Base-by-base conservation (phyloP, 2,329 filamentous ascomycete genomes). In the Neonectria coccinea region DNA sequence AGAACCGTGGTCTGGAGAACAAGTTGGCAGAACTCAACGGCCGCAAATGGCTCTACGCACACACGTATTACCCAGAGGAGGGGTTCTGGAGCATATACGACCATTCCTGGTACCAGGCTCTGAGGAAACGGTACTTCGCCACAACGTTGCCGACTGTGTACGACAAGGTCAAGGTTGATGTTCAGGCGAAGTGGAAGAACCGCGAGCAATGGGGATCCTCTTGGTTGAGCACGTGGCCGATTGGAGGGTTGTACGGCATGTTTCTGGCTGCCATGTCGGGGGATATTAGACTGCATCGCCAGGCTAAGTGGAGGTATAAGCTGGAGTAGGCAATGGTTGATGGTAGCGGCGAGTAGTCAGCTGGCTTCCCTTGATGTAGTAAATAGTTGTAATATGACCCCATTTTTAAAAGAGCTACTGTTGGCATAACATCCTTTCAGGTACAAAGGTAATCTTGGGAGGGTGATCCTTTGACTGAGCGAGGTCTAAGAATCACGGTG, bases 11-110 rank as follows among this genome's bases (percentile, higher is more conserved):
- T 39, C 81, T 95, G 3, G 92, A 95, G 77, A 75, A 78, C 2
- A 89, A 89, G 67, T 82, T 93, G 1, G 79, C 79, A 14, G 83
- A 86, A 47, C 82, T 94, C 0, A 88, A 88, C 12, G 92, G 92
- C 0, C 87, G 90, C 80, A 95, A 95, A 78, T 94, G 92, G 90
- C 79, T 95, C 3, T 95, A 95, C 75, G 92, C 92, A 1, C 90
- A 93, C 70, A 89, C 91, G 0, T 94, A 92, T 77, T 94, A 94
- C 74, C 84, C 84, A 1, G 86, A 91, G 67, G 79, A 84, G 0
- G 86, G 90, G 70, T 92, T 91, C 76, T 91, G 88, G 88, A 70
- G 77, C 10, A 79, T 87, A 18, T 91, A 91, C 70, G 83, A 88
- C 67, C 77, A 80, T 20, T 68, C 75, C 9, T 86, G 82, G 82